A percentile compares a stretch with the other conserved stretches of the same genome.
These are phyloP conservation scores for Neoboletus subvelutipes DNA, from an alignment of 768 basidiomycete species.

Conservation along the genomic window DNA sequence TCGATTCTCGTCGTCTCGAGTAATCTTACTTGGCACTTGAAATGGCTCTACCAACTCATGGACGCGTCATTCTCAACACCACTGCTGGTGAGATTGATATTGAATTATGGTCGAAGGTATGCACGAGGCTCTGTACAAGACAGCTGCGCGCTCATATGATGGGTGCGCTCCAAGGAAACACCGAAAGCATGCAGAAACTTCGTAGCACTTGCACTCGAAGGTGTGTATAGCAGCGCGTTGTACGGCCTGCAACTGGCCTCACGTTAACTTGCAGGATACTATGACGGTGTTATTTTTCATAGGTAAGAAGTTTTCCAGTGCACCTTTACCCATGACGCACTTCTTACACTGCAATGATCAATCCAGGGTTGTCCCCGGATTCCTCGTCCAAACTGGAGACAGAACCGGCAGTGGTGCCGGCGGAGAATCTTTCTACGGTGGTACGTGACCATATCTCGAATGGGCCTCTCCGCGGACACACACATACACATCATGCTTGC, in stretches of 20 bases:
- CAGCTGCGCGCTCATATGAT: not conserved
- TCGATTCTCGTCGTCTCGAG: not conserved
- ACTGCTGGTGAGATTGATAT: slow-evolving; percentile 87
- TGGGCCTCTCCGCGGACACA: not conserved
- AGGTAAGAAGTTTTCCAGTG: slow-evolving; percentile 48
- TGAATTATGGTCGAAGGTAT: slow-evolving; percentile 89
- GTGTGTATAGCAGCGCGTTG: slow-evolving; percentile 43
- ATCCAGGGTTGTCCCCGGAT: slow-evolving; percentile 77
- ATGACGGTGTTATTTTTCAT: slow-evolving; percentile 94
- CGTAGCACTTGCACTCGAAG: slow-evolving; percentile 85
- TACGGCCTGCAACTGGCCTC: slow-evolving; percentile 7
- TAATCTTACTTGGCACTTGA: not conserved
- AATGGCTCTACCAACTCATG: slow-evolving; percentile 85
- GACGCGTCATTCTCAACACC: slow-evolving; percentile 84
- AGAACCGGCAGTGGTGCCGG: slow-evolving; percentile 87
- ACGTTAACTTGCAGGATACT: slow-evolving; percentile 65
- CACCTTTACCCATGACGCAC: not conserved
- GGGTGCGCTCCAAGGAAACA: slow-evolving; percentile 59
- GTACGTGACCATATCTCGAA: slow-evolving; percentile 35
- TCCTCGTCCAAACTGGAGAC: slow-evolving; percentile 95
- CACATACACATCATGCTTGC: not conserved
- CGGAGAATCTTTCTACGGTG: slow-evolving; percentile 95
- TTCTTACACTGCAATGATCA: not conserved
- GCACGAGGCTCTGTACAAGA: slow-evolving; percentile 3
- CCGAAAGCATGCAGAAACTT: slow-evolving; percentile 95